Conservation (phyloP, 1,284 basidiomycete species). For the Golubevia pallescens region DNA sequence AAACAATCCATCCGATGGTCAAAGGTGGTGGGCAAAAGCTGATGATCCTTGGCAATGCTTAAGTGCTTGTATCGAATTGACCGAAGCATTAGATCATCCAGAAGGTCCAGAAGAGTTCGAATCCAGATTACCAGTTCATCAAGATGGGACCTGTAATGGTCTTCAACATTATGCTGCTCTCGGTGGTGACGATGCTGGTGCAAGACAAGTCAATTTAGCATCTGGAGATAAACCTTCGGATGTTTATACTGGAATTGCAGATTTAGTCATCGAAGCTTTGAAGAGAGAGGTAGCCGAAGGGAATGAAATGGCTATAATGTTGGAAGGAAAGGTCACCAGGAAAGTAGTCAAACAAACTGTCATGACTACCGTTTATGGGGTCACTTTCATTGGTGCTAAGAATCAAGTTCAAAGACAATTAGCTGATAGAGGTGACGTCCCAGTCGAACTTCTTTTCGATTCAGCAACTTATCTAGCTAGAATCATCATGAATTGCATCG, state of each 20-base stretch:
- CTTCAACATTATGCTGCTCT: constrained; percentile 98
- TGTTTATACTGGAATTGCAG: constrained; percentile 92
- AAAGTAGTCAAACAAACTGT: constrained; percentile 99
- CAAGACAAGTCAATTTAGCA: constrained; percentile 89
- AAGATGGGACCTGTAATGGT: constrained; percentile 98
- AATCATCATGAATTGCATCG: constrained; percentile 70
- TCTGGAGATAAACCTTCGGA: constrained; percentile 87
- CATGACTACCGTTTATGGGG: constrained; percentile 99
- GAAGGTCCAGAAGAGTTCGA: constrained; percentile 76
- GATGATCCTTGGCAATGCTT: constrained; percentile 99
- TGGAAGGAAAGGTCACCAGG: constrained; percentile 81
- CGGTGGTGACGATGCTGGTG: constrained; percentile 88
- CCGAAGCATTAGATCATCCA: constrained; percentile 70
- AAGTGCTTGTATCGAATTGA: constrained; percentile 86
- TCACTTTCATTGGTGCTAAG: constrained; percentile 92
- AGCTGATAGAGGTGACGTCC: constrained; percentile 77
- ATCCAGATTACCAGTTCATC: constrained; percentile 87
- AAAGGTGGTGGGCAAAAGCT: constrained; percentile 75
- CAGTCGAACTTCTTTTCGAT: constrained; percentile 75
- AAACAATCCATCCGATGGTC: constrained; percentile 67
- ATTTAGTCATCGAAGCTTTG: constrained; percentile 66
- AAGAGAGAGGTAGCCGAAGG: constrained; percentile 69
- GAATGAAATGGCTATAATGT: constrained; percentile 71
- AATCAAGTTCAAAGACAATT: constrained; percentile 94
- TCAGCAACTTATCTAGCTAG: constrained; percentile 77